These are phyloP conservation scores for Microbotryum silenes-acaulis DNA, from an alignment of 1,284 basidiomycete species.

Conservation along the genomic window DNA sequence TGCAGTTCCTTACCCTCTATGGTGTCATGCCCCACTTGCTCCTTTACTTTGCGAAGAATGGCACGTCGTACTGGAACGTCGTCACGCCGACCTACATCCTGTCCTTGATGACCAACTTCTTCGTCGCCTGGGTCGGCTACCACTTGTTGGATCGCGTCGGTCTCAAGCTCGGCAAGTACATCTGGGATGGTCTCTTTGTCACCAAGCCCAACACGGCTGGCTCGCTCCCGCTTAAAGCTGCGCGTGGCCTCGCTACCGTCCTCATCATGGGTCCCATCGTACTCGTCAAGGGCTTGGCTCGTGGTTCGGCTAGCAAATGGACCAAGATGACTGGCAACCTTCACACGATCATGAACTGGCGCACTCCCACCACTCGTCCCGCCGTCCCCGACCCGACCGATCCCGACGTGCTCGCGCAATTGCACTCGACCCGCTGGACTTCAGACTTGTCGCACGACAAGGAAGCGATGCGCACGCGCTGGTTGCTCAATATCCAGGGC, in stretches of 20 bases:
- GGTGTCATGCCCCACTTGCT: conserved; percentile 42
- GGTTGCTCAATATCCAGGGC: conserved; percentile 38
- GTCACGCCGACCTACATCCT: conserved; percentile 42
- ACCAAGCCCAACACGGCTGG: conserved; percentile 38
- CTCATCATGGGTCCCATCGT: conserved; percentile 34
- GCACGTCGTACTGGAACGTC: conserved; percentile 40
- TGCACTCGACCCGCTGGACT: conserved; percentile 43
- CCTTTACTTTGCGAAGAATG: conserved; percentile 37
- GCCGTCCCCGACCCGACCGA: conserved; percentile 37
- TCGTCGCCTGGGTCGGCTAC: conserved; percentile 42
- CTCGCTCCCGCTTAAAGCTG: conserved; percentile 35
- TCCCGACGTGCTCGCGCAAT: conserved; percentile 38
- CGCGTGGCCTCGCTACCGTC: conserved; percentile 28
- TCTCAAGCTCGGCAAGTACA: conserved; percentile 41
- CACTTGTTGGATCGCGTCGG: conserved; percentile 40
- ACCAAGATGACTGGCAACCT: conserved; percentile 2
- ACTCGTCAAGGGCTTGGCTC: conserved; percentile 19
- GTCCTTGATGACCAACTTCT: conserved; percentile 41
- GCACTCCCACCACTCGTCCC: conserved; percentile 36
- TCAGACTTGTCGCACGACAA: conserved; percentile 39
- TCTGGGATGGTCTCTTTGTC: conserved; percentile 42
- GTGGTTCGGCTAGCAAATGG: conserved; percentile 16
- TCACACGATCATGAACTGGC: conserved; percentile 38
- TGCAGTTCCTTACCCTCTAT: conserved; percentile 44
- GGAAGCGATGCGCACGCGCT: conserved; percentile 41